phyloP scores from a whole-genome alignment of 2,329 filamentous ascomycete species.

The Dactylellina haptotyla region DNA sequence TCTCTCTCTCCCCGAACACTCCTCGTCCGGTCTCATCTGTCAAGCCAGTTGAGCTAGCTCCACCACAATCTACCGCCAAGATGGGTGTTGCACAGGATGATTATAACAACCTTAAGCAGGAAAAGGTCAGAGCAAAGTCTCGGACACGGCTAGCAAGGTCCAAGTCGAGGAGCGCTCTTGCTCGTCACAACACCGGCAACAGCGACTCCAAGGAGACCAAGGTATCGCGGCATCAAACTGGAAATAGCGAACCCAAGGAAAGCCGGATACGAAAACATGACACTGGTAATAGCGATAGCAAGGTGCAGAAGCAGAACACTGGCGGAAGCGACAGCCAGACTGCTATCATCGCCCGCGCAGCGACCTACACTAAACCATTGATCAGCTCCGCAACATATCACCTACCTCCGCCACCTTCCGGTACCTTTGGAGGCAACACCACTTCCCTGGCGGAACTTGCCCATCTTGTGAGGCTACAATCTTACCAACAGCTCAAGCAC shows the following conservation, averaged over 20 bases:
- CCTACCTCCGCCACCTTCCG: slow-evolving; percentile 54
- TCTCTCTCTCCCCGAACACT: slow-evolving; percentile 32
- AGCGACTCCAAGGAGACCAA: slow-evolving; percentile 50
- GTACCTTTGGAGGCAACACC: slow-evolving; percentile 70
- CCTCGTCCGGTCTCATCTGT: slow-evolving; percentile 19
- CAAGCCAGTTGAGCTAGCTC: slow-evolving; percentile 40
- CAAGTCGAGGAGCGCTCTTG: slow-evolving; percentile 48
- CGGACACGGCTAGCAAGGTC: slow-evolving; percentile 46
- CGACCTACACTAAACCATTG: slow-evolving; percentile 52
- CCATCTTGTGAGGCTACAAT: slow-evolving; percentile 79
- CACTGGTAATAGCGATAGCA: slow-evolving; percentile 51
- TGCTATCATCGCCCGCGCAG: slow-evolving; percentile 43
- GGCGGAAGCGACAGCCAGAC: slow-evolving; percentile 52
- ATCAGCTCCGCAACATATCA: slow-evolving; percentile 46
- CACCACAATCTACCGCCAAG: slow-evolving; percentile 37
- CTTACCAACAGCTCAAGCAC: slow-evolving; percentile 83
- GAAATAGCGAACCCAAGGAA: slow-evolving; percentile 52
- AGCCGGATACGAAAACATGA: slow-evolving; percentile 52
- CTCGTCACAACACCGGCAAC: slow-evolving; percentile 50
- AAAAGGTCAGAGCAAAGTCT: slow-evolving; percentile 50
- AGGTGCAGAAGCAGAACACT: slow-evolving; percentile 48
- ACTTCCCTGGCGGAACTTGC: slow-evolving; percentile 81
- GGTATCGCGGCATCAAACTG: slow-evolving; percentile 51
- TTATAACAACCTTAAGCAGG: slow-evolving; percentile 42
- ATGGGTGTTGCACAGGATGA: slow-evolving; percentile 54